Conservation (phyloP, 345 rosid genomes). For the rapeseed (Brassica napus) region DNA sequence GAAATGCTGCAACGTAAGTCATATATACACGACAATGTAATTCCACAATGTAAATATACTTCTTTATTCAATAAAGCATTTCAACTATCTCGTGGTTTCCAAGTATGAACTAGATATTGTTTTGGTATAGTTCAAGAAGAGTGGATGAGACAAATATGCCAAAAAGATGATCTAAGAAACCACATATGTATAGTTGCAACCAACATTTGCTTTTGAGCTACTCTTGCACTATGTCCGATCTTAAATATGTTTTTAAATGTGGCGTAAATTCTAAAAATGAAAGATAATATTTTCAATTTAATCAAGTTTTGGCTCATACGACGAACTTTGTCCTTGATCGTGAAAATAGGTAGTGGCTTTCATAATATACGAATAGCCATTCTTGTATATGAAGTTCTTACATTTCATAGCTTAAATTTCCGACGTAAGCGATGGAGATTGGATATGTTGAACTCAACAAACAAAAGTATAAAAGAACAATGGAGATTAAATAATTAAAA, state of each 20-base stretch:
- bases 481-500: not conserved
- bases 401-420: not conserved
- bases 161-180: conserved; percentile 42
- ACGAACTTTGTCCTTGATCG: conserved; percentile 32
- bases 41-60: not conserved
- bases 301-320: conserved; percentile 39
- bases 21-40: not conserved
- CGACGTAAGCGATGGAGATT: not conserved
- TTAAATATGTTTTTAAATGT: conserved; percentile 10
- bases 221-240: conserved; percentile 34
- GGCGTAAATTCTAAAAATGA: conserved; percentile 6
- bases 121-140: conserved; percentile 16
- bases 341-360: conserved; percentile 15
- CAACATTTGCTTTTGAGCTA: conserved; percentile 40
- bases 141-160: conserved; percentile 28
- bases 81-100: conserved; percentile 12
- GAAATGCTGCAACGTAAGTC: not conserved
- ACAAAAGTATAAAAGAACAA: not conserved
- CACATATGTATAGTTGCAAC: conserved; percentile 31
- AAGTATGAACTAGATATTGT: not conserved
- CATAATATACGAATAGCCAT: conserved; percentile 20
- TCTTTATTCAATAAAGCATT: not conserved
- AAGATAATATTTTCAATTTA: conserved; percentile 35
- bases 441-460: not conserved
- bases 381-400: conserved; percentile 1